phyloP scores from a whole-genome alignment of 75 land plant genomes.

The Sequoia sempervirens region DNA sequence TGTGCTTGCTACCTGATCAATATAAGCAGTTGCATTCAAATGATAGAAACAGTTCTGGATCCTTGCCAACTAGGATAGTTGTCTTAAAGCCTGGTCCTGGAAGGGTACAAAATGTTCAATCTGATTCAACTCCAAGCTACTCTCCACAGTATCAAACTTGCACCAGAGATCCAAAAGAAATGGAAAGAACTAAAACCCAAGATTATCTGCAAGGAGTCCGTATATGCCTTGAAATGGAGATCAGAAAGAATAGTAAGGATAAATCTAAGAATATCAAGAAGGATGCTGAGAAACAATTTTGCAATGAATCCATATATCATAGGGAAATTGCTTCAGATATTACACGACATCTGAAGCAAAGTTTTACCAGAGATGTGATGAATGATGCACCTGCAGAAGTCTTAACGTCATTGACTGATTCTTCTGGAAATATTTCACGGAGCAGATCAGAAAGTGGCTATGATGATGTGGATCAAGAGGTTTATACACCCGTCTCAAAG shows the following conservation, averaged over 20 bases:
- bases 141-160: slow-evolving; percentile 18
- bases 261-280: not conserved
- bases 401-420: slow-evolving; percentile 57
- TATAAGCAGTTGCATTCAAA: not conserved
- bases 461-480: slow-evolving; percentile 49
- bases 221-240: slow-evolving; percentile 13
- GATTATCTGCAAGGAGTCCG: slow-evolving; percentile 12
- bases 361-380: slow-evolving; percentile 25
- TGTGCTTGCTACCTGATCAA: not conserved
- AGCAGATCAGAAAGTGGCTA: slow-evolving; percentile 46
- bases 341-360: slow-evolving; percentile 49
- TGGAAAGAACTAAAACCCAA: slow-evolving; percentile 11
- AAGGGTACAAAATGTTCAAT: slow-evolving; percentile 26
- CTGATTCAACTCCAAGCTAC: slow-evolving; percentile 21
- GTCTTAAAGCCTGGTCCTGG: slow-evolving; percentile 74
- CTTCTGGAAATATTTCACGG: slow-evolving; percentile 55
- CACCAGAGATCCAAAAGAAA: slow-evolving; percentile 1
- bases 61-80: slow-evolving; percentile 69
- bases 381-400: slow-evolving; percentile 28
- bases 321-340: slow-evolving; percentile 61
- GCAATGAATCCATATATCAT: slow-evolving; percentile 25
- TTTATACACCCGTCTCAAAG: slow-evolving; percentile 44
- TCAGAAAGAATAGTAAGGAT: not conserved
- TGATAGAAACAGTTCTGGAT: not conserved
- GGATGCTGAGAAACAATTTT: slow-evolving; percentile 12